Base-by-base conservation (phyloP, 2,329 filamentous ascomycete species). In the Biscogniauxia marginata region DNA sequence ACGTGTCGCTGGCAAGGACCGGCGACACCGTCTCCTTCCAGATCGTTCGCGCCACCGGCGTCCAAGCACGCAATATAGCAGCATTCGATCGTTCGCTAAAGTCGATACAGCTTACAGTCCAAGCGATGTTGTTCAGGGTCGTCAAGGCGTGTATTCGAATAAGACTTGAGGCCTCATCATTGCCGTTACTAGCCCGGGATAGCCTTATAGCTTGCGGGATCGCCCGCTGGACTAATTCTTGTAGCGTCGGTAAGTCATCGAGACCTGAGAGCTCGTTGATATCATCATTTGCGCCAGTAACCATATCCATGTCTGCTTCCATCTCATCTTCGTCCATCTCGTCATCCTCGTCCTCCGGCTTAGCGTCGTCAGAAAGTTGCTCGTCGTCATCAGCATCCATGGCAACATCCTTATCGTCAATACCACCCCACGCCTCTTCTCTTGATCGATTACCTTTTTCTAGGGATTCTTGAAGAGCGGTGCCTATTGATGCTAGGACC, bases 71-170 rank as follows among this genome's bases (percentile, higher is more conserved):
- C 52, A 77, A 76, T 54, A 88, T 76, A 54, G 75, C 73, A 3
- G 76, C 71, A 66, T 84, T 84, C 51, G 78, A 75, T n/a, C 74
- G 72, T 25, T 82, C 77, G 21, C 78, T 74, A 64, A 85, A 85
- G 70, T 86, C 84, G 62, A 86, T 74, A 63, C 81, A 80, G 7
- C 83, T 85, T 44, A 87, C 75, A 9, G 85, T 86, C 85, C 86
- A 89, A 52, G 85, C 77, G 52, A 88, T 82, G 71, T 89, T 89
- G 75, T 84, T 87, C 56, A 89, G 76, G 16, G 84, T 80, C 2
- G 83, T 81, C 21, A 89, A 72, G 18, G 85, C 81, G 61, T 81
- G 78, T 19, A 71, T 70, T 59, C 82, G 82, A 44, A 87, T 72
- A 6, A 74, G 67, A 11, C 77, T 53, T 6, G 65, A 68, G 16